phyloP scores from a whole-genome alignment of 1,284 basidiomycete species.

The Trichosporon asahii region DNA sequence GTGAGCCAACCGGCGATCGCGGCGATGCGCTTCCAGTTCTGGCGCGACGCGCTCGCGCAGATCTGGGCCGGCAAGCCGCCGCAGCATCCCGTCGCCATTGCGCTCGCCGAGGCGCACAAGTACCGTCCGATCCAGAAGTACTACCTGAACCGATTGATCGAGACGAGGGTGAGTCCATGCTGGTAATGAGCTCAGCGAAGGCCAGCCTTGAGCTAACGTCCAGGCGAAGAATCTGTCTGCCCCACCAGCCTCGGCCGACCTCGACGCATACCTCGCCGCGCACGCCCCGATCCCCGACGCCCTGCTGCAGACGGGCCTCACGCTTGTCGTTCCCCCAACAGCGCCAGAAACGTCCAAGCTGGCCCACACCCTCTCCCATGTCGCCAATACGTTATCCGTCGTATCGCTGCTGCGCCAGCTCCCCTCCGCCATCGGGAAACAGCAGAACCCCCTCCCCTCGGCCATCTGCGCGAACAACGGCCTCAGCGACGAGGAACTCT shows the following conservation, averaged over 20 bases:
- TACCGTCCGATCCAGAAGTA: conserved; percentile 56
- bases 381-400: conserved; percentile 53
- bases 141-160: conserved; percentile 78
- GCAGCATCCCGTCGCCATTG: conserved; percentile 76
- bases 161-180: conserved; percentile 65
- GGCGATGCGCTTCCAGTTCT: conserved; percentile 86
- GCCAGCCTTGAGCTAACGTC: conserved; percentile 7
- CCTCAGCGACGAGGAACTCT: conserved; percentile 81
- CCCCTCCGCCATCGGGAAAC: conserved; percentile 66
- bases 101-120: conserved; percentile 63
- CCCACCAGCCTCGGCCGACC: conserved; percentile 63
- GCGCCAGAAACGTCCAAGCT: conserved; percentile 59
- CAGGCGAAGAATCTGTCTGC: conserved; percentile 71
- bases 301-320: conserved; percentile 72
- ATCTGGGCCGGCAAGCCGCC: conserved; percentile 56
- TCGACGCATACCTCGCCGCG: conserved; percentile 66
- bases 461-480: conserved; percentile 76
- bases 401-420: conserved; percentile 65
- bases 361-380: conserved; percentile 66
- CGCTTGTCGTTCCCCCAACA: conserved; percentile 60
- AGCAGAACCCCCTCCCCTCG: conserved; percentile 74
- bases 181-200: background rate
- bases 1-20: conserved; percentile 77
- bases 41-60: conserved; percentile 76
- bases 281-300: conserved; percentile 76